These are phyloP conservation scores for Coriaria nepalensis DNA, from an alignment of 306 rosid genomes.

Conservation along the genomic window DNA sequence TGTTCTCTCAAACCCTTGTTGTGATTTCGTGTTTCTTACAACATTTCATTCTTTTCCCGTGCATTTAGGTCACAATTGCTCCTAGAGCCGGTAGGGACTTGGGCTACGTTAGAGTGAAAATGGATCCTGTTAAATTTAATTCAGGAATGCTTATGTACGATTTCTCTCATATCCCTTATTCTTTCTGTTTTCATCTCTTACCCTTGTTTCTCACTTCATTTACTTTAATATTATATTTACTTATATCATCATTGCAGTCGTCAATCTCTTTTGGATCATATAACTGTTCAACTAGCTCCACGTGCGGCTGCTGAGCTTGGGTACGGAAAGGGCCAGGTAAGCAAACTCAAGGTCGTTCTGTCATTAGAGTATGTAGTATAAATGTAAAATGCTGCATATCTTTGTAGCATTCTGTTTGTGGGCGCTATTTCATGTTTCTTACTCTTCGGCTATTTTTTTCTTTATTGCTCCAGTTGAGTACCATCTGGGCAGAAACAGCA, in stretches of 20 bases:
- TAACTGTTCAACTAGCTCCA: slow-evolving; percentile 91
- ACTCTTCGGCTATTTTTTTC: background rate
- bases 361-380: too few relatives aligned
- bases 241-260: slow-evolving; percentile 71
- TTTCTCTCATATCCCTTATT: slow-evolving; percentile 1
- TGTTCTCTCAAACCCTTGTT: background rate
- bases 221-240: too few relatives aligned
- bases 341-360: background rate
- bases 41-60: too few relatives aligned
- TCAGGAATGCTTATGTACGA: slow-evolving; percentile 90
- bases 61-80: slow-evolving; percentile 73
- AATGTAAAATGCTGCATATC: background rate
- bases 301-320: slow-evolving; percentile 97
- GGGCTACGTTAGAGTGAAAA: slow-evolving; percentile 86
- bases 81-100: slow-evolving; percentile 98
- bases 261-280: slow-evolving; percentile 82
- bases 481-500: slow-evolving; percentile 98
- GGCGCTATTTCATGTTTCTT: background rate
- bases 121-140: slow-evolving; percentile 65
- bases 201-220: slow-evolving; percentile 6
- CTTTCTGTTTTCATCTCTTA: slow-evolving; percentile 10
- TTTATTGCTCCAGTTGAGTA: slow-evolving; percentile 53
- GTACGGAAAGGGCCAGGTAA: slow-evolving; percentile 70
- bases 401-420: background rate
- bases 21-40: too few relatives aligned